Evolutionary conservation across 495 filamentous ascomycete species (phyloP), one percentile per base, ranked within the genome.

Genomic region (Penicillium tannophilum): DNA sequence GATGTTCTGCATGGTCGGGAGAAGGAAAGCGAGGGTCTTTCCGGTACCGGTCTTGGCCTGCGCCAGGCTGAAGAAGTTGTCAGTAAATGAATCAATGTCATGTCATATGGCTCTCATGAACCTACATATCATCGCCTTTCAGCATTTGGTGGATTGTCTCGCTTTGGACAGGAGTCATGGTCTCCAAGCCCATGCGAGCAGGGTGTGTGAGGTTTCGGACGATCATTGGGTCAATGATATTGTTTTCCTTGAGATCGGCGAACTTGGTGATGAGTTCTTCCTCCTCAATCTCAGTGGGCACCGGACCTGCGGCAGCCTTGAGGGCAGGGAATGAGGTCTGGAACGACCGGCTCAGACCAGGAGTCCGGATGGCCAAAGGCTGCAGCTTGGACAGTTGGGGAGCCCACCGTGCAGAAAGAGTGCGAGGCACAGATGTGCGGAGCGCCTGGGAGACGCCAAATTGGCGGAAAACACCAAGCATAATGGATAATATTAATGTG

Each of bases 81-180:
- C 31, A 68, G 17, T 56, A 28, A 33, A 44, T 49, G 24, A 33
- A 14, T 43, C 4, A 19, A n/a, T n/a, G 14, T 16, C 39, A 41
- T 6, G 0, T n/a, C 6, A 54, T 16, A 5, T 52, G 6, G 26
- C 54, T 55, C 41, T 64, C 35, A 51, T 24, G 23, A 57, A 71
- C 64, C 60, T 85, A 96, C 92, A 97, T 77, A 76, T 98, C 95
- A 33, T 71, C 75, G 17, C 94, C 95, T 57, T 84, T 79, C 43
- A 98, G 74, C 53, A 84, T 89, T 48, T 90, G 77, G 46, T 85
- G 84, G 65, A 98, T 90, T 3, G 95, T 96, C 71, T 85, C 71
- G 33, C 83, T 79, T 65, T 98, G 94, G n/a, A 98, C 93, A 9
- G 92, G 85, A 4, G 94, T 98, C 93, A 98, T 97, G 41, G 81